Conservation (phyloP, 129 eudicot species). For the Chrysanthemum seticuspe region DNA sequence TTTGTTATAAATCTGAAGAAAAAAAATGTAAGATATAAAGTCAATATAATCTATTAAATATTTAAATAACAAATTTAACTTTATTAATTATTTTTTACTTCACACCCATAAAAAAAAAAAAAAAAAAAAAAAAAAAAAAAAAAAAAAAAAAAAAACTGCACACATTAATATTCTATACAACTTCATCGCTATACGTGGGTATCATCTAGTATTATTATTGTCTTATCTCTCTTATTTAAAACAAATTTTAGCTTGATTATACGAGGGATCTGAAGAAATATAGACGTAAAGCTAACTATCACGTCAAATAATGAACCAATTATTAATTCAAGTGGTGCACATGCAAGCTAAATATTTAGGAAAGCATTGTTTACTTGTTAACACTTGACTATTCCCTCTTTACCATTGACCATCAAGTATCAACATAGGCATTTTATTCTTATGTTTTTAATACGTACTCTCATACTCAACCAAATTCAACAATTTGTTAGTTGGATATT, state of each 20-base stretch:
- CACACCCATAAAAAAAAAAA: too few species aligned
- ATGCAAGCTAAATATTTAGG: constrained; percentile 7
- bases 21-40: too few species aligned
- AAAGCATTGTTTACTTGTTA: not conserved
- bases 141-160: too few species aligned
- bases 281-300: constrained; percentile 3
- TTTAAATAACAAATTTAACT: too few species aligned
- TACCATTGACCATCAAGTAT: not conserved
- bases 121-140: too few species aligned
- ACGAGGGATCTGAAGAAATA: not conserved
- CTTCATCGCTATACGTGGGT: too few species aligned
- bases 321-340: constrained; percentile 1
- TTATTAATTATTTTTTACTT: too few species aligned
- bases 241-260: not conserved
- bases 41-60: too few species aligned
- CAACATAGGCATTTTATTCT: not conserved
- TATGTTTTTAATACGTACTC: not conserved
- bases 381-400: not conserved
- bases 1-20: too few species aligned
- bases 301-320: constrained; percentile 4
- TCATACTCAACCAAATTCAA: not conserved
- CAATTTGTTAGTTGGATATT: too few species aligned
- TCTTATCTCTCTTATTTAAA: not conserved
- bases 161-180: too few species aligned
- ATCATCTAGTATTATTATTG: too few species aligned